These are phyloP conservation scores for Ophiostoma sp. DNA, from an alignment of 2,329 filamentous ascomycete species.

Conservation along the genomic window DNA sequence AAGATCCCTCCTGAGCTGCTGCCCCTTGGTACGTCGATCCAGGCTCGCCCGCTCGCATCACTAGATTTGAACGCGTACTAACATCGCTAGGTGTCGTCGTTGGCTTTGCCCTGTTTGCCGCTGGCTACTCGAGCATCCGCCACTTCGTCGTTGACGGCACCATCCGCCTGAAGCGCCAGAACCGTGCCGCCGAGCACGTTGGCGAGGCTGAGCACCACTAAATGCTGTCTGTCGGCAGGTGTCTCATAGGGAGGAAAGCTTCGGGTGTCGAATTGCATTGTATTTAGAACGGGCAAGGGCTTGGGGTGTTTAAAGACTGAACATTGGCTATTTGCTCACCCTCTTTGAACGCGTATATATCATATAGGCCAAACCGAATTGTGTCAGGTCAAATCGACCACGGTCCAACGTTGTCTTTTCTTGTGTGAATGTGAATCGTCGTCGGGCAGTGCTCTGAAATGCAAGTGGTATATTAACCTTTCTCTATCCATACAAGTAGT, in stretches of 20 bases:
- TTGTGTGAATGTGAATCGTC: neutral
- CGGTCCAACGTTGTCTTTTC: neutral
- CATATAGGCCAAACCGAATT: constrained; percentile 1
- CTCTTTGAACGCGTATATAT: constrained; percentile 14
- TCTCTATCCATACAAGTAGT: neutral
- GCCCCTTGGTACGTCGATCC: constrained; percentile 73
- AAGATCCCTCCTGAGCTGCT: constrained; percentile 91
- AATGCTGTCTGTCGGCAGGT: neutral
- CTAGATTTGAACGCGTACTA: constrained; percentile 15
- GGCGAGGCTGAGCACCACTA: constrained; percentile 40
- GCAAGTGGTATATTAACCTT: neutral
- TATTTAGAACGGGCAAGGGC: neutral
- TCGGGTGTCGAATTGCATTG: neutral
- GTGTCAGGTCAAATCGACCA: neutral
- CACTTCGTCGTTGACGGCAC: constrained; percentile 91
- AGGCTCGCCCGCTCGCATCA: neutral
- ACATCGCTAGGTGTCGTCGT: constrained; percentile 74
- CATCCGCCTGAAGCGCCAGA: constrained; percentile 79
- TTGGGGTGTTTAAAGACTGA: neutral
- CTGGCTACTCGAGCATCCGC: constrained; percentile 74
- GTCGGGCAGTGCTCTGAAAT: neutral
- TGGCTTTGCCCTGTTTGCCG: constrained; percentile 77
- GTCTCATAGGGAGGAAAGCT: neutral
- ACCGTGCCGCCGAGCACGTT: constrained; percentile 47
- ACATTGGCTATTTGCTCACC: neutral